phyloP scores from a whole-genome alignment of 768 basidiomycete genomes.

The Mycena rebaudengoi region DNA sequence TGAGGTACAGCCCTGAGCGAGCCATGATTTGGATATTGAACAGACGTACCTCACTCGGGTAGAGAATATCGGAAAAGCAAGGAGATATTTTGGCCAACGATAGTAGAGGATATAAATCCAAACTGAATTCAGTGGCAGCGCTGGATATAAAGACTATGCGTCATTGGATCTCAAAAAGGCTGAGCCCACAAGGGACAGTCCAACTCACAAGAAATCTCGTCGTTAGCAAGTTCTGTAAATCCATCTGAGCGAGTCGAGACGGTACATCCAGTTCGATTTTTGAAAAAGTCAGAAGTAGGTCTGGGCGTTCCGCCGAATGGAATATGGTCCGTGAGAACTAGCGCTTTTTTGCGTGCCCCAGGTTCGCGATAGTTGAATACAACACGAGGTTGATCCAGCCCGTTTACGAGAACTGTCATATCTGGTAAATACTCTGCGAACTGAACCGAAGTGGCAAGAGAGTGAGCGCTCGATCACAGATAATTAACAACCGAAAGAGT shows the following conservation, averaged over 20 bases:
- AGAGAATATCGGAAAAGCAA: constrained; percentile 31
- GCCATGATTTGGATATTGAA: too few species aligned
- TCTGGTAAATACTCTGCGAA: constrained; percentile 20
- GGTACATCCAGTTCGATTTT: constrained; percentile 23
- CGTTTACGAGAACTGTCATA: constrained; percentile 28
- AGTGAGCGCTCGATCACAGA: too few species aligned
- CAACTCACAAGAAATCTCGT: constrained; percentile 25
- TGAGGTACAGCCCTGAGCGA: not conserved
- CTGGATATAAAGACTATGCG: constrained; percentile 20
- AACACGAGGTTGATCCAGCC: constrained; percentile 27
- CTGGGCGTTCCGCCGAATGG: constrained; percentile 22
- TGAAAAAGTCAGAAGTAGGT: constrained; percentile 20
- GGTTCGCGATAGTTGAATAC: constrained; percentile 28
- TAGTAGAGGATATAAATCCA: constrained; percentile 28
- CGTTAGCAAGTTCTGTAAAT: constrained; percentile 20
- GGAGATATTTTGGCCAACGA: constrained; percentile 27
- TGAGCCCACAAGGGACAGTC: not conserved
- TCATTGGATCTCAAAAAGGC: not conserved
- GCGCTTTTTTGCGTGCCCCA: constrained; percentile 13
- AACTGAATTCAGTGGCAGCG: constrained; percentile 28
- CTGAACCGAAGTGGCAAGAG: not conserved
- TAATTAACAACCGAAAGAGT: not conserved
- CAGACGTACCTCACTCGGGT: constrained; percentile 20
- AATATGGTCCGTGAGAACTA: constrained; percentile 20
- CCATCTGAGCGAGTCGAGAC: constrained; percentile 19